Evolutionary conservation across 2,329 filamentous ascomycete species (phyloP).

Genomic region (Aspergillus sp.): DNA sequence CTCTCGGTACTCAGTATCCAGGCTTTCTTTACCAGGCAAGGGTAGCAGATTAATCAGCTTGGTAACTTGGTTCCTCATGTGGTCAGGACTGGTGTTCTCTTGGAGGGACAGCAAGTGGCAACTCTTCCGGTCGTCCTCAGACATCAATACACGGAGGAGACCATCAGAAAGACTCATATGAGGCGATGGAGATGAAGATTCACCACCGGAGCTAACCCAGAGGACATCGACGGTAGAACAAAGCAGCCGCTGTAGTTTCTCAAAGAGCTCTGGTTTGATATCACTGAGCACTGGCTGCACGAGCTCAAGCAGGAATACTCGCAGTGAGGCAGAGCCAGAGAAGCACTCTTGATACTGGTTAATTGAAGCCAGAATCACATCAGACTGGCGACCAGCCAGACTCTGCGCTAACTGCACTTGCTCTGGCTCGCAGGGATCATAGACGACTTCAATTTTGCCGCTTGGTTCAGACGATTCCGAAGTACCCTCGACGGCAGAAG

Average conservation of each 20-base stretch:
- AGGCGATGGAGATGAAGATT: background rate
- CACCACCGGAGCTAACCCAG: background rate
- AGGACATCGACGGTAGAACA: background rate
- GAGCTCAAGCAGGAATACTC: background rate
- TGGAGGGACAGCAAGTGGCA: background rate
- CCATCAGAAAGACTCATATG: background rate
- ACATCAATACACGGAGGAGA: background rate
- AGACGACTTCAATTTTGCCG: background rate
- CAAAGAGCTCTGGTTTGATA: background rate
- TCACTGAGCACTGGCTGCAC: background rate
- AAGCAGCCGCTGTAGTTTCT: background rate
- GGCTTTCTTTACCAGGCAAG: background rate
- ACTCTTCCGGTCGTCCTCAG: background rate
- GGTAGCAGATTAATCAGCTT: background rate
- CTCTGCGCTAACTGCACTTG: background rate
- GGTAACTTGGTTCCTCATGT: background rate
- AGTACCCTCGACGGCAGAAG: slow-evolving; percentile 5
- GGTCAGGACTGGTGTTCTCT: background rate
- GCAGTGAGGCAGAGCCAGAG: background rate
- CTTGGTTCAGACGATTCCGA: background rate
- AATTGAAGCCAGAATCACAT: background rate
- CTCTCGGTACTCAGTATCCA: background rate
- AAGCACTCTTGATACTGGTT: background rate
- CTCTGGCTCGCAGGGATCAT: background rate
- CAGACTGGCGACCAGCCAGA: background rate